Conservation (phyloP, 495 filamentous ascomycete genomes). For the Podospora sp. region DNA sequence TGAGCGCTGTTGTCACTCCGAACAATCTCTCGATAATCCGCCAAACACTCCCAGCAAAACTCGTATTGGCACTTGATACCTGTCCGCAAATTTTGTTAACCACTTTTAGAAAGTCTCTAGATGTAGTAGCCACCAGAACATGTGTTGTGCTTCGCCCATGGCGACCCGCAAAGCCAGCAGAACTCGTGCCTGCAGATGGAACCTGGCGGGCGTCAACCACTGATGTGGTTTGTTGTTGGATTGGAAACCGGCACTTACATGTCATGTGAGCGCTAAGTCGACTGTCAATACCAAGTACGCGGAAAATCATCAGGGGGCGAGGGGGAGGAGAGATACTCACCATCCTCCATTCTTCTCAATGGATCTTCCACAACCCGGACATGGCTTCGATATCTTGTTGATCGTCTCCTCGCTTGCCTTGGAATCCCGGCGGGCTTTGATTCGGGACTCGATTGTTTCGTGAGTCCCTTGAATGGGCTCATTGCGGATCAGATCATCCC, state of each 20-base stretch:
- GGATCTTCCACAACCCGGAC: conserved; percentile 38
- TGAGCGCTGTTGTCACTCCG: conserved; percentile 25
- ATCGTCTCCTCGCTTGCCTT: conserved; percentile 23
- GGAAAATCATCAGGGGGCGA: too few relatives aligned
- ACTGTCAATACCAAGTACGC: too few relatives aligned
- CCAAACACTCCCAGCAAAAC: conserved; percentile 34
- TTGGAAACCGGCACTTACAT: too few relatives aligned
- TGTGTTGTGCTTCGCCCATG: neutral
- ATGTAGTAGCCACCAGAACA: too few relatives aligned
- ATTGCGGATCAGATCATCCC: too few relatives aligned
- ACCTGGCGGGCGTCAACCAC: too few relatives aligned
- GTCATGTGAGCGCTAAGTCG: conserved; percentile 37
- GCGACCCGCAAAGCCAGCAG: conserved; percentile 25
- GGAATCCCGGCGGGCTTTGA: conserved; percentile 2
- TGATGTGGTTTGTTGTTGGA: too few relatives aligned
- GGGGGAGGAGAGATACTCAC: too few relatives aligned
- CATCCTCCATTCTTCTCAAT: conserved; percentile 44
- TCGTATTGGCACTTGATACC: conserved; percentile 25
- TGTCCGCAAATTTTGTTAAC: conserved; percentile 6
- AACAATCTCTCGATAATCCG: conserved; percentile 22
- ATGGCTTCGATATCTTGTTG: conserved; percentile 33
- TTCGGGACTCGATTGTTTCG: neutral
- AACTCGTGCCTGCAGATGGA: conserved; percentile 21
- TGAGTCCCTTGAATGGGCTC: neutral
- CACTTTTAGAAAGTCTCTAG: too few relatives aligned